These are phyloP conservation scores for Trypanosomatidae sp. DNA, from an alignment of 208 protist species.

Conservation along the genomic window DNA sequence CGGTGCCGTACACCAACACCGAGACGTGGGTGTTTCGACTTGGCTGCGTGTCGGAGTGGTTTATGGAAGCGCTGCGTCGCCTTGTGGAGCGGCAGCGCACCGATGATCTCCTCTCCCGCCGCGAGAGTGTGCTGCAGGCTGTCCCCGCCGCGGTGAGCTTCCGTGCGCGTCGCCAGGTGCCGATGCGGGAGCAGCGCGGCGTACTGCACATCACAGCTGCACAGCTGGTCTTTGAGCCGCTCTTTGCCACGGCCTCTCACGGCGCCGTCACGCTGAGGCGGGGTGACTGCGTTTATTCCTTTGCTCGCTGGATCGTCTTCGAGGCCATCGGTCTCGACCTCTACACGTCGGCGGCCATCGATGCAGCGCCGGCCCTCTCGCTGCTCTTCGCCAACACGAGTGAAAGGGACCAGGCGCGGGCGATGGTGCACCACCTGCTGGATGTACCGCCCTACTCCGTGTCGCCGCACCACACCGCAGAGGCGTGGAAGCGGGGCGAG, in stretches of 20 bases:
- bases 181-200: constrained; percentile 49
- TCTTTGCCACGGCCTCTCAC: constrained; percentile 22
- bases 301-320: constrained; percentile 42
- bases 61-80: constrained; percentile 16
- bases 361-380: constrained; percentile 27
- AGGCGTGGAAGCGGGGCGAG: constrained; percentile 33
- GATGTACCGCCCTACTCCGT: constrained; percentile 17
- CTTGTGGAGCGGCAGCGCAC: constrained; percentile 12
- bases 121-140: constrained; percentile 18
- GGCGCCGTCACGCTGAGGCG: constrained; percentile 1
- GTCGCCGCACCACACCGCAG: constrained; percentile 8
- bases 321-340: constrained; percentile 44
- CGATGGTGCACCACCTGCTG: constrained; percentile 14
- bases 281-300: constrained; percentile 22
- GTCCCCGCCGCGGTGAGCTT: constrained; percentile 24
- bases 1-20: constrained; percentile 2
- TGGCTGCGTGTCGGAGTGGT: constrained; percentile 3
- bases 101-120: constrained; percentile 17
- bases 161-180: constrained; percentile 33
- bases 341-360: constrained; percentile 12
- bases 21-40: constrained; percentile 15
- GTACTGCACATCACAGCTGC: constrained; percentile 27
- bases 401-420: constrained; percentile 34
- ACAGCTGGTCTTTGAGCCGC: constrained; percentile 31
- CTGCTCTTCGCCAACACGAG: constrained; percentile 24